Percentiles rank a stretch among this genome's conserved stretches.
phyloP scores from a whole-genome alignment of 768 basidiomycete species.

The Suillus cothurnatus region DNA sequence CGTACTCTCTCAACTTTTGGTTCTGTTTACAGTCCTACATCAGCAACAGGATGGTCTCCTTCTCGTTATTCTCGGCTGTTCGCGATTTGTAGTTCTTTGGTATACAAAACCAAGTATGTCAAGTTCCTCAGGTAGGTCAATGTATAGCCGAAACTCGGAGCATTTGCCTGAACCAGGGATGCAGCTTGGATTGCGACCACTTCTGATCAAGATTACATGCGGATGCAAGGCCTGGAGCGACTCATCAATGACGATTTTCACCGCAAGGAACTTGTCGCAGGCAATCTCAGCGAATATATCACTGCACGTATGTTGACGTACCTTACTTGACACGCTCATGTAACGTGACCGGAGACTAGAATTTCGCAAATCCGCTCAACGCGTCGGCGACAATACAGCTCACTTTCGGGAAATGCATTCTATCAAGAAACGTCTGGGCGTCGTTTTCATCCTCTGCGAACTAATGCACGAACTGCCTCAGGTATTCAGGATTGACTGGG shows the following conservation, averaged over 20 bases:
- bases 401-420: slow-evolving; percentile 39
- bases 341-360: slow-evolving; percentile 25
- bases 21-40: slow-evolving; percentile 59
- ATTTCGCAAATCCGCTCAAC: slow-evolving; percentile 26
- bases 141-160: not conserved
- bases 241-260: slow-evolving; percentile 55
- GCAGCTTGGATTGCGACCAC: slow-evolving; percentile 75
- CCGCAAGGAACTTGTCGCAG: slow-evolving; percentile 77
- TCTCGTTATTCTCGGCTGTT: slow-evolving; percentile 57
- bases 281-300: slow-evolving; percentile 57
- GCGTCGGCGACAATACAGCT: slow-evolving; percentile 42
- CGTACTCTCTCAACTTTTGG: slow-evolving; percentile 58
- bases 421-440: slow-evolving; percentile 25
- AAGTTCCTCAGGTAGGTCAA: slow-evolving; percentile 33
- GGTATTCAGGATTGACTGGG: slow-evolving; percentile 24
- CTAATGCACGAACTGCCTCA: slow-evolving; percentile 63
- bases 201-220: slow-evolving; percentile 59
- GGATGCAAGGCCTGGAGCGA: slow-evolving; percentile 63
- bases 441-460: slow-evolving; percentile 49
- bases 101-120: slow-evolving; percentile 23
- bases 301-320: slow-evolving; percentile 44
- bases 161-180: not conserved
- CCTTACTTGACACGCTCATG: not conserved
- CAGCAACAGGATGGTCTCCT: slow-evolving; percentile 64
- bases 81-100: slow-evolving; percentile 50